Evolutionary conservation across 129 eudicot genomes (phyloP).

Genomic region (Lactuca sativa): DNA sequence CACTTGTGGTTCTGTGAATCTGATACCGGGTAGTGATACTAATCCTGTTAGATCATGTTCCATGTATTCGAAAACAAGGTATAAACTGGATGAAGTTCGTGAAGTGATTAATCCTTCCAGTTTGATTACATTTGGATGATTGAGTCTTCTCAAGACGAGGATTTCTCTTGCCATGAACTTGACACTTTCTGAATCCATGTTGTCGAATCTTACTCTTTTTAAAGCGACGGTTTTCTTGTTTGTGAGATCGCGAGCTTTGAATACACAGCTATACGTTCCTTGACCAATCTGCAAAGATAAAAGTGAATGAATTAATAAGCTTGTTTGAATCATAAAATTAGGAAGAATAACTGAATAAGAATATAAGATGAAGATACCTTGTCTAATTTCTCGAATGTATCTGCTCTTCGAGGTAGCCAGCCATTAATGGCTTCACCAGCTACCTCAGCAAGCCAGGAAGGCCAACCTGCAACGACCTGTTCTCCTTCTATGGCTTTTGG

Average conservation of each 20-base stretch:
- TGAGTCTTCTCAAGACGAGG: slow-evolving; percentile 73
- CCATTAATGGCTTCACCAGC: slow-evolving; percentile 84
- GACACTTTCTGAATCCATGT: slow-evolving; percentile 76
- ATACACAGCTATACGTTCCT: slow-evolving; percentile 93
- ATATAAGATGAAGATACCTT: slow-evolving; percentile 48
- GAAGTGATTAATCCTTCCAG: slow-evolving; percentile 83
- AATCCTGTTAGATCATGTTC: slow-evolving; percentile 94
- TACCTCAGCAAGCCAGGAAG: slow-evolving; percentile 78
- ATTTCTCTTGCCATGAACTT: slow-evolving; percentile 92
- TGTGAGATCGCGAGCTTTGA: slow-evolving; percentile 76
- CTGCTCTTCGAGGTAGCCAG: slow-evolving; percentile 83
- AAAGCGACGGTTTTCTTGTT: slow-evolving; percentile 70
- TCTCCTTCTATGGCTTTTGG: slow-evolving; percentile 65
- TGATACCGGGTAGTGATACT: slow-evolving; percentile 78
- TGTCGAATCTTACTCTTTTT: slow-evolving; percentile 88
- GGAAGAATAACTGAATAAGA: no score
- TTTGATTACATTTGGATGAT: slow-evolving; percentile 84
- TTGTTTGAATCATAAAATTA: neutral
- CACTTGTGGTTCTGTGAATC: slow-evolving; percentile 86
- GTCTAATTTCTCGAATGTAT: slow-evolving; percentile 75
- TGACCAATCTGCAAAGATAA: slow-evolving; percentile 79
- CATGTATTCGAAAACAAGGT: slow-evolving; percentile 91
- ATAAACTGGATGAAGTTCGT: slow-evolving; percentile 60
- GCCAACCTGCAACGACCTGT: slow-evolving; percentile 93
- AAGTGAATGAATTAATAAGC: neutral